A percentile compares a stretch with the other conserved stretches of the same genome.
Evolutionary conservation across 306 rosid genomes (phyloP).

Genomic region (Cicer arietinum): DNA sequence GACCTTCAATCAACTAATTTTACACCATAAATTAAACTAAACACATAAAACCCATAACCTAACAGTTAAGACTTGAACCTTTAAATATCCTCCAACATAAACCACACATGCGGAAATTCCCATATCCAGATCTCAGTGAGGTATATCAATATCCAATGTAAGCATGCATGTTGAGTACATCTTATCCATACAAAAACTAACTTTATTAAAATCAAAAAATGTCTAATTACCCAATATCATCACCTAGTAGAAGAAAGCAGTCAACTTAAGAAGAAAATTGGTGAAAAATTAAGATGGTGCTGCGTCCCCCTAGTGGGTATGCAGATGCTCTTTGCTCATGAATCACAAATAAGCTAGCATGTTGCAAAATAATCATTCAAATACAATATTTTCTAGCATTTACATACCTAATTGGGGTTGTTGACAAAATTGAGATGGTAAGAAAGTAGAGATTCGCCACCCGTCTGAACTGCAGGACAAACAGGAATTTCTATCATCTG

Average conservation of each 20-base stretch:
- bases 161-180: constrained; percentile 1
- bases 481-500: constrained; percentile 58
- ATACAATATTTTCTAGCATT: constrained; percentile 27
- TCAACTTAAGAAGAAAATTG: constrained; percentile 14
- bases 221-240: background rate
- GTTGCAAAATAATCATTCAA: constrained; percentile 34
- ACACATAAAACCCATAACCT: background rate
- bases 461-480: constrained; percentile 91
- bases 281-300: constrained; percentile 9
- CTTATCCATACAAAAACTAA: constrained; percentile 20
- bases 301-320: constrained; percentile 25
- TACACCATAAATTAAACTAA: constrained; percentile 16
- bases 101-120: background rate
- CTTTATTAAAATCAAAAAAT: constrained; percentile 3
- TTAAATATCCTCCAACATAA: constrained; percentile 15
- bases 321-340: background rate
- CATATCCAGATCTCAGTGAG: constrained; percentile 12
- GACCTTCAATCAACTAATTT: constrained; percentile 30
- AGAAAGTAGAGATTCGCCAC: constrained; percentile 98
- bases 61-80: constrained; percentile 8
- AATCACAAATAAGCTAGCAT: constrained; percentile 29
- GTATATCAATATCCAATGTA: constrained; percentile 12
- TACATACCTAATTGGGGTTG: constrained; percentile 86
- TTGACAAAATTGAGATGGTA: constrained; percentile 88
- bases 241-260: background rate